Evolutionary conservation across 805 yeast genomes (phyloP), one percentile per base, ranked within the genome.

Genomic region (Pichia insulana): DNA sequence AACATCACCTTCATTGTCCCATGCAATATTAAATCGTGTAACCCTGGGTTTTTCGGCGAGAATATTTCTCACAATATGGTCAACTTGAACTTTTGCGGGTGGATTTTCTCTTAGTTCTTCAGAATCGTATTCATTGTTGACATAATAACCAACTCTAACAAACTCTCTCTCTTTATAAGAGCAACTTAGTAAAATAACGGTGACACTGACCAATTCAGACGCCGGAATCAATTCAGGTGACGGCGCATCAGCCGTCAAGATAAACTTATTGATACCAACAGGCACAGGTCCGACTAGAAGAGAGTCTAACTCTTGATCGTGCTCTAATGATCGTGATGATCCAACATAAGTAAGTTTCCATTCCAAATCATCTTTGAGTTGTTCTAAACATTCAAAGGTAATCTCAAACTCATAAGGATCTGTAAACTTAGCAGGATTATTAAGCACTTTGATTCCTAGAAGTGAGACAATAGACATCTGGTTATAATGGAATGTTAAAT

Each of bases 341-440:
- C 99, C 98, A 33, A 92, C 98, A 53, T 92, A 92, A 1, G 96
- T 90, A 44, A 92, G 69, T 61, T 92, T 92, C 98, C 98, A 92
- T 62, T 92, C 98, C 44, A 92, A 70, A 61, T 92, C 98, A 55
- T 83, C 88, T 54, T 78, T 85, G 51, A 92, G 68, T 1, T 96
- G 88, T 62, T 92, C 98, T 37, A 90, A 67, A 62, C 98, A 92
- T 63, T 92, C 98, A 57, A 92, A 92, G 0, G 98, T 92, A 63
- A 92, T 92, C 62, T 92, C 97, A 59, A 92, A 89, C 59, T 92
- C 94, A 53, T 92, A 92, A 2, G 97, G 85, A 55, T 86, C 97
- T 4, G 85, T 71, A 68, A 92, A 92, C 50, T 82, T 78, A 5
- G 97, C 97, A 4, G 98, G 98, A 55, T 92, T 92, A 61, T 87